phyloP scores from a whole-genome alignment of 2,329 filamentous ascomycete species.

The Penicillium brasilianum region DNA sequence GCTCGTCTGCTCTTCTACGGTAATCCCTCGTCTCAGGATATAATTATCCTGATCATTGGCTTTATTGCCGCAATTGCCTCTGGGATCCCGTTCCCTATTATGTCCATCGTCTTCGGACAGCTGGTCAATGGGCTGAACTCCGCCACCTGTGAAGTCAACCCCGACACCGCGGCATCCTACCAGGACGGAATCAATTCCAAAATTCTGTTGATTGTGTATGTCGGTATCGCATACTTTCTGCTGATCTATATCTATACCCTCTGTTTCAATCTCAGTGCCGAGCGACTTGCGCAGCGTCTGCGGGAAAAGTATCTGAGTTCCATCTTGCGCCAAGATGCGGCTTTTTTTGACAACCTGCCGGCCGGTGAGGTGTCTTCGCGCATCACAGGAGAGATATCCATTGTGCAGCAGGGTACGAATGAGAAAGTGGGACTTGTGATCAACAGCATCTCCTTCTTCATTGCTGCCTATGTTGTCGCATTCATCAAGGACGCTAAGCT shows the following conservation, averaged over 20 bases:
- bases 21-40: background rate
- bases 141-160: constrained; percentile 24
- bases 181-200: constrained; percentile 14
- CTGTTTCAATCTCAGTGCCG: constrained; percentile 78
- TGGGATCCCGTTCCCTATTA: constrained; percentile 39
- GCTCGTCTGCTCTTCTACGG: background rate
- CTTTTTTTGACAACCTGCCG: constrained; percentile 82
- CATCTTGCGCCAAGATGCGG: constrained; percentile 79
- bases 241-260: constrained; percentile 76
- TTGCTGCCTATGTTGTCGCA: constrained; percentile 79
- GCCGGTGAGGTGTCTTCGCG: constrained; percentile 83
- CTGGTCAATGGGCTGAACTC: constrained; percentile 39
- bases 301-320: constrained; percentile 75
- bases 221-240: constrained; percentile 73
- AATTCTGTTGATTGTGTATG: constrained; percentile 59
- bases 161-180: constrained; percentile 5
- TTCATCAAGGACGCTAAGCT: constrained; percentile 86
- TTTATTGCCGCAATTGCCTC: constrained; percentile 35
- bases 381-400: constrained; percentile 82
- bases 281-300: constrained; percentile 71
- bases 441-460: constrained; percentile 72
- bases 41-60: constrained; percentile 18
- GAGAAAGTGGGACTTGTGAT: constrained; percentile 76
- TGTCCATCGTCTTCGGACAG: constrained; percentile 39
- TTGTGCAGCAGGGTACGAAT: constrained; percentile 84